Evolutionary conservation across 352 stramenopile species (phyloP).

Genomic region (Phytophthora fragariaefolia): DNA sequence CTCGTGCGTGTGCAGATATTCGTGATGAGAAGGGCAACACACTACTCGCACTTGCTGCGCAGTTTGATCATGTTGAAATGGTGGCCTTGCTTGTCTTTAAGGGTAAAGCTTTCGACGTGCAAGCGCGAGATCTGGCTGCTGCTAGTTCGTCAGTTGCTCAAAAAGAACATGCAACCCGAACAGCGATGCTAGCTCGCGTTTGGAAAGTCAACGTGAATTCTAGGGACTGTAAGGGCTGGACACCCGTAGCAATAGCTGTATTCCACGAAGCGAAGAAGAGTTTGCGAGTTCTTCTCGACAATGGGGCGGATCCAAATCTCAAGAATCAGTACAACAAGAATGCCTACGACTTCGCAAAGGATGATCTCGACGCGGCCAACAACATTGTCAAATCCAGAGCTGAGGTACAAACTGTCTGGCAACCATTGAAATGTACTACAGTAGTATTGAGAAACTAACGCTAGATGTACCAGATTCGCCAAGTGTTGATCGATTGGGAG

Average conservation of each 20-base stretch:
- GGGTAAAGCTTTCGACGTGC: conserved; percentile 49
- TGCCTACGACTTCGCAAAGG: conserved; percentile 89
- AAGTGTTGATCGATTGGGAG: conserved; percentile 74
- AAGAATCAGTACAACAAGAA: conserved; percentile 93
- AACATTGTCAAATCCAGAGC: conserved; percentile 81
- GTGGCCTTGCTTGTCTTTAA: conserved; percentile 66
- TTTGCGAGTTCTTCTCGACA: conserved; percentile 71
- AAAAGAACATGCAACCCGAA: conserved; percentile 34
- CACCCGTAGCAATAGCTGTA: conserved; percentile 80
- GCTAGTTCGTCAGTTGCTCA: conserved; percentile 30
- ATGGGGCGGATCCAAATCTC: conserved; percentile 81
- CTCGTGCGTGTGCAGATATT: conserved; percentile 71
- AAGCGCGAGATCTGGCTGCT: conserved; percentile 34
- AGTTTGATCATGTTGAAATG: conserved; percentile 73
- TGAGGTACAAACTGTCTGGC: too few relatives aligned
- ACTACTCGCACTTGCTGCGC: conserved; percentile 73
- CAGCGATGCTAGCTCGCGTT: conserved; percentile 49
- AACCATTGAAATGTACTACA: too few relatives aligned
- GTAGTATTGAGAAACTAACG: not conserved
- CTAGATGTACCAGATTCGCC: conserved; percentile 51
- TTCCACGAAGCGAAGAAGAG: conserved; percentile 88
- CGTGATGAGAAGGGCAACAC: conserved; percentile 84
- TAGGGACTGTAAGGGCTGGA: conserved; percentile 88
- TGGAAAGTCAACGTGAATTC: conserved; percentile 78
- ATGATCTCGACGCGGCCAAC: conserved; percentile 85